These are phyloP conservation scores for Serendipita sp. DNA, from an alignment of 768 basidiomycete species.

Conservation along the genomic window DNA sequence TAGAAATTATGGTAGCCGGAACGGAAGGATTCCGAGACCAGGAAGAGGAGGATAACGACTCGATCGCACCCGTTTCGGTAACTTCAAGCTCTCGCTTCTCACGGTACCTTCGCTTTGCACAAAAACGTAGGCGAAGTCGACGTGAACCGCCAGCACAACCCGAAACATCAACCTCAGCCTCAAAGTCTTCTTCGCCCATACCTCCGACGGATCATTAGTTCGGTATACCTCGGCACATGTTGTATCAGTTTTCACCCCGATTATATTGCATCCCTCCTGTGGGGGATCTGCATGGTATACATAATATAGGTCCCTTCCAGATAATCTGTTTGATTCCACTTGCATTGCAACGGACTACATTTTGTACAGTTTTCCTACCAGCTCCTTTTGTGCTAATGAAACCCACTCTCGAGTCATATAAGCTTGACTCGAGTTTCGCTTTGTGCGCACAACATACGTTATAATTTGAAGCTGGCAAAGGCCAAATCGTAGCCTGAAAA, in stretches of 20 bases:
- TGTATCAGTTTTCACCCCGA: too few relatives aligned
- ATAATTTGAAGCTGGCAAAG: conserved; percentile 64
- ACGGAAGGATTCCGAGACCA: neutral
- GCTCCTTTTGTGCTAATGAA: neutral
- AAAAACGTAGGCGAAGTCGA: neutral
- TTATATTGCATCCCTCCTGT: too few relatives aligned
- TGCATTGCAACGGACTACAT: neutral
- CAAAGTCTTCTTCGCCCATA: neutral
- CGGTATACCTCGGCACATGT: too few relatives aligned
- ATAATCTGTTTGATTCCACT: neutral
- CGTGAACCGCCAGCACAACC: neutral
- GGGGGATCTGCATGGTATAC: neutral
- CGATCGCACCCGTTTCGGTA: neutral
- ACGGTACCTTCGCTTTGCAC: neutral
- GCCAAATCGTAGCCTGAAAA: conserved; percentile 85
- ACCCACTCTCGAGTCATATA: neutral
- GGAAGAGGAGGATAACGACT: neutral
- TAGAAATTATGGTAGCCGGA: neutral
- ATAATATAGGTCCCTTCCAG: neutral
- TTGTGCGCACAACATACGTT: neutral
- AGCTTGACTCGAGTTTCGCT: neutral
- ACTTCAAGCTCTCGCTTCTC: neutral
- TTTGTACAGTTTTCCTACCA: neutral
- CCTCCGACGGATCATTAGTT: too few relatives aligned
- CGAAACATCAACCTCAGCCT: neutral